Base-by-base conservation (phyloP, 768 basidiomycete species). In the Boletus barrowsii region DNA sequence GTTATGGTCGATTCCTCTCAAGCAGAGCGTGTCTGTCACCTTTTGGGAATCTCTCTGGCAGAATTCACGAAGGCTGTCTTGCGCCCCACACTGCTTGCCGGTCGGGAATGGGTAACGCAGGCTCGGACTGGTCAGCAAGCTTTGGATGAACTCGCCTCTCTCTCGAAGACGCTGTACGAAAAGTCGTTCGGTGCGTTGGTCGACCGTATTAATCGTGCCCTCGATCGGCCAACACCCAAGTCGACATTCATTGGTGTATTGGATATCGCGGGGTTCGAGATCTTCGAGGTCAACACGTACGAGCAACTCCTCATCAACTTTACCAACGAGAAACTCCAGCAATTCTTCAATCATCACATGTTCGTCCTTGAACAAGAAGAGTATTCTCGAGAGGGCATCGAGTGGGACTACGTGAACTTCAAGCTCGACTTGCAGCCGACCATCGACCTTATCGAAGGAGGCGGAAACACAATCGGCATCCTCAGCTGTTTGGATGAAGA, bases 301-400 rank as follows among this genome's bases (percentile, higher is more conserved):
- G 97, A 99, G 65, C 97, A 99, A 70, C 82, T 99, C 26, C 82
- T 96, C 63, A 99, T 99, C 82, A 99, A 99, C 68, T 96, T 91
- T 65, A 98, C 96, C 42, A 99, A 99, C 76, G 97, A 99, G 80
- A 96, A 90, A 67, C 81, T 98, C 10, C 96, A 98, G 69, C 96
- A 98, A 71, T 93, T 92, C 72, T 94, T 94, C 82, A 99, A 98
- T 65, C 93, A 98, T 72, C 97, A 98, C 70, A 98, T 98, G 97
- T 98, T 99, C 72, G 93, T 97, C 37, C 83, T 98, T 33, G 97
- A 99, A 75, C 97, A 99, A 68, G 97, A 99, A 68, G 97, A 99
- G 70, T 98, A 99, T 72, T 81, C 92, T 17, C 83, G 97, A 18
- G 97, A 99, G 70, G 87, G 87, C 18, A 99, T 99, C 71, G 86